These are phyloP conservation scores for Clonostachys byssicola DNA, from an alignment of 2,329 filamentous ascomycete species.

Conservation along the genomic window DNA sequence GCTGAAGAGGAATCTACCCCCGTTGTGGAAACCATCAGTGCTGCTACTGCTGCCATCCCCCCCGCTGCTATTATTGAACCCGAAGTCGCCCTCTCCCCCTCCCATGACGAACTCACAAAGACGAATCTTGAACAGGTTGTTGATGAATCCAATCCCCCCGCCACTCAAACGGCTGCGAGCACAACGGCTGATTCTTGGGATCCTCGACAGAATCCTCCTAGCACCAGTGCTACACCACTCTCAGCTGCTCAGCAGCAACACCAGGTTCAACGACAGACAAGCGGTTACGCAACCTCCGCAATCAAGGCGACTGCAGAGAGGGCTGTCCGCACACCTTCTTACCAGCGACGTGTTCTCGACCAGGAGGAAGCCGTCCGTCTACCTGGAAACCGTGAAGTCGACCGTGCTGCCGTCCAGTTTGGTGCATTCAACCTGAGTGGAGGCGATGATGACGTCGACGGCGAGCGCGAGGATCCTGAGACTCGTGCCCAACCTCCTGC, in stretches of 20 bases:
- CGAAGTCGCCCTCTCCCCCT: constrained; percentile 57
- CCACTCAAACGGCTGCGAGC: constrained; percentile 82
- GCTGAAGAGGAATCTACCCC: constrained; percentile 26
- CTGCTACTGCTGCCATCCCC: constrained; percentile 8
- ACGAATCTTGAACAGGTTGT: constrained; percentile 88
- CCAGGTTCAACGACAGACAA: constrained; percentile 49
- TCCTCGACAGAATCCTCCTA: constrained; percentile 54
- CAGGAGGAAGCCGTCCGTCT: constrained; percentile 98
- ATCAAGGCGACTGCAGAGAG: constrained; percentile 69
- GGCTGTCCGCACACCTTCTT: constrained; percentile 68
- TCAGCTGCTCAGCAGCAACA: constrained; percentile 60
- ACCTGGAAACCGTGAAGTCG: constrained; percentile 93
- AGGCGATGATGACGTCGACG: constrained; percentile 83
- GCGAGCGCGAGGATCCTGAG: constrained; percentile 91
- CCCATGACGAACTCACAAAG: constrained; percentile 82
- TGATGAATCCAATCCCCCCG: constrained; percentile 72
- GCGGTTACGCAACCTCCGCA: constrained; percentile 75
- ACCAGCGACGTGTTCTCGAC: constrained; percentile 82
- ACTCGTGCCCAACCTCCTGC: constrained; percentile 90
- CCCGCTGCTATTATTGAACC: constrained; percentile 37
- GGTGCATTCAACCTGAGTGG: constrained; percentile 90
- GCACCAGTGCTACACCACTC: constrained; percentile 62
- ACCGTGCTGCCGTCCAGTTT: constrained; percentile 91
- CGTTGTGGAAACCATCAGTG: constrained; percentile 20
- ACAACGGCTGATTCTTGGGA: constrained; percentile 86